Base-by-base conservation (phyloP, 768 basidiomycete genomes). In the Lanmaoa pseudosensibilis region DNA sequence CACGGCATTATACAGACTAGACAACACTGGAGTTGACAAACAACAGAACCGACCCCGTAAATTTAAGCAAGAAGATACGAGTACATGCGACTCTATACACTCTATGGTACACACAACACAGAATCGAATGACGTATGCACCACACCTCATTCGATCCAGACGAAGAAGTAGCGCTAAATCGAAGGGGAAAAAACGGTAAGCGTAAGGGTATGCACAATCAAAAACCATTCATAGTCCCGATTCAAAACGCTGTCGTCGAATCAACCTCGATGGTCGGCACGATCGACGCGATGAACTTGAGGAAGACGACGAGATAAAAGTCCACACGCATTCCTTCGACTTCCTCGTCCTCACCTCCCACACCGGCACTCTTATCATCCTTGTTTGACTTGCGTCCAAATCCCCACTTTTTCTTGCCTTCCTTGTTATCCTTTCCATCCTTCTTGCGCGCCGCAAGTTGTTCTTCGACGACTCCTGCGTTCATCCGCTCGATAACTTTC, bases 401-500 rank as follows among this genome's bases (percentile, higher is more conserved):
- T 40, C 84, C 76, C 85, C 95, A 94, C 73, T 92, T 94, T 78
- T 89, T 92, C 80, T 88, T 88, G 4, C 61, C 48, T 47, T 78
- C 73, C 78, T 88, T 87, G 39, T 52, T 39, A 30, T 78, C 73
- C 63, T 83, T 83, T 23, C 68, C 55, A 50, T 76, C 70, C 30
- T 73, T 66, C 65, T 84, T 85, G 59, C 83, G 82, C 57, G 83
- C 80, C 16, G 86, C 85, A 19, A 91, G 81, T 71, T 94, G 91
- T 69, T 91, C 87, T 57, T 87, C 91, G 52, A 89, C 81, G 27
- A 94, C 88, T 58, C 86, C 86, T 62, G 83, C 84, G 74, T 98
- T 97, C 94, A 98, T 98, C 55, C 96, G 84, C 73, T 98, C 96
- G 69, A 98, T 98, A 58, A 98, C 93, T 72, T 98, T 98, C 83